Evolutionary conservation across 805 yeast species (phyloP).

Genomic region (Metschnikowia lochheadii): DNA sequence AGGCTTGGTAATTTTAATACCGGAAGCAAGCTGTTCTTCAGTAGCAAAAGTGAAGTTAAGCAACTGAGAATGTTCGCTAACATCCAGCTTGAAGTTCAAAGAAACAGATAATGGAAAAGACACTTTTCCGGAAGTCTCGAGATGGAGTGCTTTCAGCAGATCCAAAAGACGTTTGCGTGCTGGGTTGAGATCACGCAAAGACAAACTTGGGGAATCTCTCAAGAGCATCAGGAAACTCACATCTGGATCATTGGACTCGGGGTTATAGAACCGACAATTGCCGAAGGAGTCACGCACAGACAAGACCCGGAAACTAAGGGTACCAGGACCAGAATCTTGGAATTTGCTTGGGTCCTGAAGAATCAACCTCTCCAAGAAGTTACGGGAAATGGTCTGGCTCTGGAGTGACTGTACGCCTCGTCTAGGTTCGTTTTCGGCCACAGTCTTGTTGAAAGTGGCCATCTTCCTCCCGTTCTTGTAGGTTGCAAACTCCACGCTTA

Average conservation of each 20-base stretch:
- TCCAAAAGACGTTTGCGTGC: slow-evolving; percentile 24
- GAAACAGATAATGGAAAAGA: slow-evolving; percentile 31
- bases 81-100: slow-evolving; percentile 29
- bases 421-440: slow-evolving; percentile 22
- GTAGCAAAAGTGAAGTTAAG: slow-evolving; percentile 25
- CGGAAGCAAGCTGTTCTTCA: slow-evolving; percentile 24
- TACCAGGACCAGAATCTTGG: slow-evolving; percentile 17
- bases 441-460: slow-evolving; percentile 22
- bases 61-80: slow-evolving; percentile 18
- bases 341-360: slow-evolving; percentile 25
- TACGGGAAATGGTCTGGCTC: slow-evolving; percentile 24
- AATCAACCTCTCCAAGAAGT: slow-evolving; percentile 33
- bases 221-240: slow-evolving; percentile 28
- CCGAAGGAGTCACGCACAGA: slow-evolving; percentile 34
- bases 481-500: slow-evolving; percentile 24
- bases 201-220: slow-evolving; percentile 23
- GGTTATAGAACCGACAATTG: slow-evolving; percentile 31
- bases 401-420: slow-evolving; percentile 14
- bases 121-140: slow-evolving; percentile 13
- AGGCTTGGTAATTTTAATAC: slow-evolving; percentile 45
- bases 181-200: slow-evolving; percentile 20
- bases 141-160: slow-evolving; percentile 26
- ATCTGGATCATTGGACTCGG: slow-evolving; percentile 34
- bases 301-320: slow-evolving; percentile 32
- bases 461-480: slow-evolving; percentile 24